phyloP scores from a whole-genome alignment of 805 yeast genomes.

The Myxozyma mucilagina region DNA sequence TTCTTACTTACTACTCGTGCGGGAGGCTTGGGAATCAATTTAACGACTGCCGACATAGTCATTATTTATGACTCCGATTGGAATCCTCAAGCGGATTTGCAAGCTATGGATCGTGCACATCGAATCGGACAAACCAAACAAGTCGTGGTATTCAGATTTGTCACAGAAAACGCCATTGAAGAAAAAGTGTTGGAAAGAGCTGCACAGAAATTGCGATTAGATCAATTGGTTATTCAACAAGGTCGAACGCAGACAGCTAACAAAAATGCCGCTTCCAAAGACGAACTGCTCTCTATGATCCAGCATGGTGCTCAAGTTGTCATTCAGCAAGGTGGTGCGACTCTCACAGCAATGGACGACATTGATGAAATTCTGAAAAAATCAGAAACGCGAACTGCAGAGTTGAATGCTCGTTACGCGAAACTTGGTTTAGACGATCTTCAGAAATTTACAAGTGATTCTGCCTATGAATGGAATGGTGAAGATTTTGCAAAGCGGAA shows the following conservation, averaged over 20 bases:
- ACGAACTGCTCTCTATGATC: conserved; percentile 89
- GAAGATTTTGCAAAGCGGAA: conserved; percentile 65
- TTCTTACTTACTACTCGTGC: conserved; percentile 91
- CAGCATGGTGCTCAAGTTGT: conserved; percentile 95
- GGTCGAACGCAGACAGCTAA: conserved; percentile 60
- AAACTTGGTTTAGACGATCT: conserved; percentile 88
- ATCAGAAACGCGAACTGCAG: conserved; percentile 80
- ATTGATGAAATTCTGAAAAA: conserved; percentile 77
- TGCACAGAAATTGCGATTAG: conserved; percentile 87
- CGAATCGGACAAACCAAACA: conserved; percentile 97
- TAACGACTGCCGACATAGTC: conserved; percentile 89
- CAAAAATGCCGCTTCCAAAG: conserved; percentile 51
- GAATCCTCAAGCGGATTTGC: conserved; percentile 98
- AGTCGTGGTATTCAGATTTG: conserved; percentile 87
- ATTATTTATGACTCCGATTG: conserved; percentile 90
- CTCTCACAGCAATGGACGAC: conserved; percentile 47
- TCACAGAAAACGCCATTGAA: conserved; percentile 93
- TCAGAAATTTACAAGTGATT: conserved; percentile 85
- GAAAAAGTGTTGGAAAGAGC: conserved; percentile 96
- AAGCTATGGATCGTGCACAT: conserved; percentile 98
- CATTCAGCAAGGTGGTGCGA: conserved; percentile 53
- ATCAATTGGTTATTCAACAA: conserved; percentile 94
- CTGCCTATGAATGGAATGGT: conserved; percentile 97
- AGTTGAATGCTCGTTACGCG: conserved; percentile 77
- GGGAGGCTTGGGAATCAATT: conserved; percentile 92